phyloP scores from a whole-genome alignment of 768 basidiomycete species.

The Rhodosporidiobolus sp. region DNA sequence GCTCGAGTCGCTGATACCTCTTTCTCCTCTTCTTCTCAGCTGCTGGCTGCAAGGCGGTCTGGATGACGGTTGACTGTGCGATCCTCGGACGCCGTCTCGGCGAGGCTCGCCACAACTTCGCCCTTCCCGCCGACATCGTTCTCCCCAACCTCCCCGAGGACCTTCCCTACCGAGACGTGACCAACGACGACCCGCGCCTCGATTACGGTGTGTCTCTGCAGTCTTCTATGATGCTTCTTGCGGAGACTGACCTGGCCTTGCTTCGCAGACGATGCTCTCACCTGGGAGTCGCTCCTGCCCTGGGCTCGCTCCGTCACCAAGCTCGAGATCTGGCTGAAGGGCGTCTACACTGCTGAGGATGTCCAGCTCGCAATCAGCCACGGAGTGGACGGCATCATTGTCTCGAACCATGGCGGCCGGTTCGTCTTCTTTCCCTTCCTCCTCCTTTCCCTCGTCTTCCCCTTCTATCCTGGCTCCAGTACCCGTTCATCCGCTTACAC shows the following conservation, averaged over 20 bases:
- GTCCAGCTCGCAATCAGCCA: slow-evolving; percentile 41
- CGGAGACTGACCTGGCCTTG: too few species aligned
- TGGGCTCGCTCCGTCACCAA: slow-evolving; percentile 7
- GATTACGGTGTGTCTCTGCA: not conserved
- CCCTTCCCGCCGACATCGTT: not conserved
- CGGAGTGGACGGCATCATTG: slow-evolving; percentile 43
- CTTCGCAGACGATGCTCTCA: not conserved
- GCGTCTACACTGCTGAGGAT: slow-evolving; percentile 45
- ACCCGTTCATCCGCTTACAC: too few species aligned
- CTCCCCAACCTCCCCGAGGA: not conserved
- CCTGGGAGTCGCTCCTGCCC: not conserved
- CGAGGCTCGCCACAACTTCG: slow-evolving; percentile 14
- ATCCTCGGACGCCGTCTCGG: slow-evolving; percentile 38
- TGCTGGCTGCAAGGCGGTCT: slow-evolving; percentile 44
- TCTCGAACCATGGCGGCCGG: slow-evolving; percentile 45
- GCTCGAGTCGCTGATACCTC: too few species aligned
- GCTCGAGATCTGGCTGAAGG: slow-evolving; percentile 49
- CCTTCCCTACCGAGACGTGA: not conserved
- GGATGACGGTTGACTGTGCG: slow-evolving; percentile 49
- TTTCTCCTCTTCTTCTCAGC: not conserved
- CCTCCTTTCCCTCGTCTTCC: too few species aligned
- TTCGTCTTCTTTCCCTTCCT: too few species aligned
- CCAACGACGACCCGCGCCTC: not conserved
- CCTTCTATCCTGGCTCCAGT: too few species aligned
- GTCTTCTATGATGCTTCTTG: not conserved